Conservation (phyloP, 495 filamentous ascomycete species). For the Wilcoxina mikolae region DNA sequence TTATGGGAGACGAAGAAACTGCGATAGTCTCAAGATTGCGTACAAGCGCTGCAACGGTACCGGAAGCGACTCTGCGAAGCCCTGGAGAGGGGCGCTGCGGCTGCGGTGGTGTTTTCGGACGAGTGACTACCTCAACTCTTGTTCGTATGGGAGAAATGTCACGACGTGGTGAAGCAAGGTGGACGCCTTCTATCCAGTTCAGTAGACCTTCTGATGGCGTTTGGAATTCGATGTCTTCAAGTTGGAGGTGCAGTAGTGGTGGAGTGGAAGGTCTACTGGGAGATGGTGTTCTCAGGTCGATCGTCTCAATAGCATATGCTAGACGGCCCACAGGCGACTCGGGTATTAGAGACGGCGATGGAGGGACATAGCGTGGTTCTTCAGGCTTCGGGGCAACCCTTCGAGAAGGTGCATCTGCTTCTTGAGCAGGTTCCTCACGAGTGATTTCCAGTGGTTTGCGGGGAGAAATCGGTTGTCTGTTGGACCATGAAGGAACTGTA, state of each 20-base stretch:
- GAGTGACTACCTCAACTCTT: background rate
- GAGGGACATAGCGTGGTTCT: background rate
- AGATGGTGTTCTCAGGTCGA: background rate
- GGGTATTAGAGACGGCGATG: background rate
- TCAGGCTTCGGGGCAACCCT: background rate
- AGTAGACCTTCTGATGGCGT: background rate
- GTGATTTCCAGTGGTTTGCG: too few species aligned
- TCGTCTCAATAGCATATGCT: background rate
- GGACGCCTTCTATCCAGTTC: background rate
- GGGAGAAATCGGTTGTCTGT: too few species aligned
- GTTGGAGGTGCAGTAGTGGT: background rate
- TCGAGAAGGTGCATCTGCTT: background rate
- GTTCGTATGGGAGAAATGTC: background rate
- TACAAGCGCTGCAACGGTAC: background rate
- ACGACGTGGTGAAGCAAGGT: background rate
- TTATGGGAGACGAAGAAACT: background rate
- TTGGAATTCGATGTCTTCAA: background rate
- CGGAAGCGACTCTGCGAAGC: background rate
- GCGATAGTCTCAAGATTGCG: constrained; percentile 1
- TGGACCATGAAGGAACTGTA: too few species aligned
- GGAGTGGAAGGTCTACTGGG: background rate
- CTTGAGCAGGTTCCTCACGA: too few species aligned
- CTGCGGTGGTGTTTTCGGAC: background rate
- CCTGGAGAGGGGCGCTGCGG: background rate
- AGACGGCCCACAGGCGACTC: background rate